These are phyloP conservation scores for Diaporthe citriasiana DNA, from an alignment of 2,329 filamentous ascomycete species.

Conservation along the genomic window DNA sequence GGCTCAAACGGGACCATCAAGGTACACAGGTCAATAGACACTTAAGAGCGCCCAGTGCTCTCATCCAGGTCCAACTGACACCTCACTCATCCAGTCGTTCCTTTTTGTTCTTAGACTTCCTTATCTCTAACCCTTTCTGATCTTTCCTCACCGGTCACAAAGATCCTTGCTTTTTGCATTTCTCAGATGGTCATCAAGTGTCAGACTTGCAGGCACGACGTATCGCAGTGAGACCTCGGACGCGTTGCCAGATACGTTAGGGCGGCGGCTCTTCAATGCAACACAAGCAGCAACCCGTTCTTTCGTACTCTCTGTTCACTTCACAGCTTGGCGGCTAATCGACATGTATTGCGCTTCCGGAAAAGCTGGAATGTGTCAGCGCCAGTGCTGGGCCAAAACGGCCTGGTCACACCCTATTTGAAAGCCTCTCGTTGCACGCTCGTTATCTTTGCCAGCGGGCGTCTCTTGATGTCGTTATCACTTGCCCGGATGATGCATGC, in stretches of 20 bases:
- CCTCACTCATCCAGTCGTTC: neutral
- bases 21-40: constrained; percentile 4
- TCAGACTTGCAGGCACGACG: constrained; percentile 16
- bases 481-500: constrained; percentile 36
- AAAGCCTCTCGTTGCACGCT: neutral
- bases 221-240: neutral
- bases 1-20: neutral
- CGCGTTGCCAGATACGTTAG: constrained; percentile 3
- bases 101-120: neutral
- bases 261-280: constrained; percentile 7
- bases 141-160: constrained; percentile 30
- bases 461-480: constrained; percentile 41
- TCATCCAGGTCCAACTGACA: neutral
- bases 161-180: constrained; percentile 33
- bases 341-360: neutral
- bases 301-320: neutral
- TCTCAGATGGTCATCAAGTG: constrained; percentile 8
- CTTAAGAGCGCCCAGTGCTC: neutral
- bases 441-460: constrained; percentile 35
- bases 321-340: neutral
- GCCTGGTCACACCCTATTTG: neutral
- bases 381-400: neutral
- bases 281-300: neutral
- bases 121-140: constrained; percentile 17
- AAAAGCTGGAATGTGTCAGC: neutral